Evolutionary conservation across 257 asterid species (phyloP).

Genomic region (Solanum peruvianum): DNA sequence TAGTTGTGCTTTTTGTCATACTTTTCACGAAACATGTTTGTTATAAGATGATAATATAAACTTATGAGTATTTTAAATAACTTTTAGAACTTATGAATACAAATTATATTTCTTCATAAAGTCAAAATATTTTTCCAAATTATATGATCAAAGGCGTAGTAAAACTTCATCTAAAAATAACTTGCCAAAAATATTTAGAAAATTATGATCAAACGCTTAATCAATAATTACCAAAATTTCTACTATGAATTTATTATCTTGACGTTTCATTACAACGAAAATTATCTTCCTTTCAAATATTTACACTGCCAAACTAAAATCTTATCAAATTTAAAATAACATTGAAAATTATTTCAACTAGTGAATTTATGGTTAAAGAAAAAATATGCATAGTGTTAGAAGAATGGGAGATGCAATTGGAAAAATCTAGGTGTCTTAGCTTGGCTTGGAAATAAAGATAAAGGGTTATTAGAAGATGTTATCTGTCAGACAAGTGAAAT

Average conservation of each 20-base stretch:
- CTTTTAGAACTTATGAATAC: too few species aligned
- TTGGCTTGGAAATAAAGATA: conserved; percentile 16
- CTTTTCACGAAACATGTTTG: not conserved
- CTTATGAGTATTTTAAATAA: not conserved
- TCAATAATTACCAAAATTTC: not conserved
- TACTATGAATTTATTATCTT: not conserved
- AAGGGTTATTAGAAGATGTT: conserved; percentile 12
- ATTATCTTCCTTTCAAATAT: not conserved
- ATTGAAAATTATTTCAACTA: not conserved
- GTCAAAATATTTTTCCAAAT: not conserved
- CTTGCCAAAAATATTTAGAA: not conserved
- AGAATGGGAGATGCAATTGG: not conserved
- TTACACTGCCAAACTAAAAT: not conserved
- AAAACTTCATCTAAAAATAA: not conserved
- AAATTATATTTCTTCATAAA: not conserved
- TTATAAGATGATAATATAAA: not conserved
- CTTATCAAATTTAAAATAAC: not conserved
- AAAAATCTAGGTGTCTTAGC: conserved; percentile 14
- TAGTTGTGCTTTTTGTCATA: not conserved
- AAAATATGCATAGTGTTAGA: not conserved
- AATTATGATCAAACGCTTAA: not conserved
- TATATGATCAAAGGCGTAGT: not conserved
- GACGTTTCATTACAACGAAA: not conserved
- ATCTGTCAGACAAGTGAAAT: not conserved
- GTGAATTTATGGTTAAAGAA: not conserved